Conservation (phyloP, 257 asterid genomes). For the Lycium ferocissimum region DNA sequence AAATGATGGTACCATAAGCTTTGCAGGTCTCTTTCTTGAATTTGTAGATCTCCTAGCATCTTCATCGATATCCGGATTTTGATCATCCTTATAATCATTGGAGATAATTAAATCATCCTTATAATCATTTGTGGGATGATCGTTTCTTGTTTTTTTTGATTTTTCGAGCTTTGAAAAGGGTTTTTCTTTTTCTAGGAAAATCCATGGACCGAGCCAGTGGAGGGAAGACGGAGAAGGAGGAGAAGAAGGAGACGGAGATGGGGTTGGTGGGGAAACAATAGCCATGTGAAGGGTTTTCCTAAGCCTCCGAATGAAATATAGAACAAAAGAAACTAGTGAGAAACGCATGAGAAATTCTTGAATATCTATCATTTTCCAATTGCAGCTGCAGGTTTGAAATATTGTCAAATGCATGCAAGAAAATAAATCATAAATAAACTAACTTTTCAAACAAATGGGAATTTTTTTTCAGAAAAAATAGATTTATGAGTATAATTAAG, state of each 20-base stretch:
- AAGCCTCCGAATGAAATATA: conserved; percentile 37
- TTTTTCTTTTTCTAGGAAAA: neutral
- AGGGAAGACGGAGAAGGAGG: neutral
- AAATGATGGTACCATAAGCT: conserved; percentile 44
- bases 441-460: neutral
- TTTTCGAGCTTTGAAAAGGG: neutral
- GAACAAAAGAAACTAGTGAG: conserved; percentile 37
- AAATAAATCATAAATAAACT: neutral
- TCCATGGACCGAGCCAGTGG: conserved; percentile 14
- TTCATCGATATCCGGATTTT: neutral
- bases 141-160: neutral
- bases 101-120: neutral
- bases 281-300: conserved; percentile 40
- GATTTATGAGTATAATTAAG: neutral
- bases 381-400: neutral
- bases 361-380: conserved; percentile 38
- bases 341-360: conserved; percentile 38
- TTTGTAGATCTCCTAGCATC: conserved; percentile 30
- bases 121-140: neutral
- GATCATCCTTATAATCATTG: neutral
- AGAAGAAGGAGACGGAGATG: conserved; percentile 31
- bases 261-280: conserved; percentile 32
- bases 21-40: conserved; percentile 51
- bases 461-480: neutral
- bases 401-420: neutral